Evolutionary conservation across 345 rosid species (phyloP), one percentile per base, ranked within the genome.

Genomic region (Moringa oleifera): DNA sequence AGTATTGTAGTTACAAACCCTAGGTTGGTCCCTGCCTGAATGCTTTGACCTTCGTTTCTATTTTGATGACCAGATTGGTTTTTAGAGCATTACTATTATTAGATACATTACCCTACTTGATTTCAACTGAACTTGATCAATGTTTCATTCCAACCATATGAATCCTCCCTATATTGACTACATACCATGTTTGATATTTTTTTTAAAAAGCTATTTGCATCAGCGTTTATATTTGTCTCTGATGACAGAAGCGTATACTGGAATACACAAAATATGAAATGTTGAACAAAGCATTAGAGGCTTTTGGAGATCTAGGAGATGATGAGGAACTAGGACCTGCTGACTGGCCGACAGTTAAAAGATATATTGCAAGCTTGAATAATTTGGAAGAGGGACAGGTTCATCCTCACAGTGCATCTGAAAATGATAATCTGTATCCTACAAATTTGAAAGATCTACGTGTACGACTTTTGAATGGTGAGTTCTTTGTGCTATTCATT

Each of bases 271-370:
- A 85, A 80, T 81, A 74, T 76, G 96, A 88, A 79, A 85, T 94
- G 96, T 60, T 83, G 86, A 86, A 81, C 58, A 88, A 75, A 77
- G 96, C 97, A 63, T 68, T 82, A 61, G 80, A 85, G 78, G 89
- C 90, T 53, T 94, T 86, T 83, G 78, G 83, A 73, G 92, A 86
- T 70, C 89, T 88, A 31, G 90, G 89, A 70, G 96, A 90, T n/a
- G 99, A 94, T 63, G 99, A 93, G 75, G 97, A 94, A 75, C 82
- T 93, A 60, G 97, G 98, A 79, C 97, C 97, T 73, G 87, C 81
- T 59, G 99, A 93, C 71, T 93, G 99, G 99, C 77, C 86, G 28
- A 83, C 92, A 20, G 94, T 93, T 57, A 82, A 86, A 71, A 83
- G 76, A 63, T 86, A 88, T 53, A 88, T 90, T 56, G 20, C 75